Base-by-base conservation (phyloP, 2,329 filamentous ascomycete genomes). In the Phialophora tarda region DNA sequence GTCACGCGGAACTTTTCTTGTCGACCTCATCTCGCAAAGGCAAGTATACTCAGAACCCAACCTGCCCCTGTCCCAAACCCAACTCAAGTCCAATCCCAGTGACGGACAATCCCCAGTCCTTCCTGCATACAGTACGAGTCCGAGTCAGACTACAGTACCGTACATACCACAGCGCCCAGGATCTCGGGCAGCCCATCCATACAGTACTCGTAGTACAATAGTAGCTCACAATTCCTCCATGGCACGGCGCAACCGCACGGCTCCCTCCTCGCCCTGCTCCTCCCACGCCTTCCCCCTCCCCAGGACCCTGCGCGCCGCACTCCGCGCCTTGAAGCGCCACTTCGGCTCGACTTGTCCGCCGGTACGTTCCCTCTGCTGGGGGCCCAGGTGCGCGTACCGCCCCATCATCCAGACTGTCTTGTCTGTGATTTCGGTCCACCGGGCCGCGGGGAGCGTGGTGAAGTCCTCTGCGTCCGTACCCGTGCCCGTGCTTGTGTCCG, bases 241-340 rank as follows among this genome's bases (percentile, higher is more conserved):
- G 24, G 55, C 59, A 3, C 14, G 41, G 59, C 69, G 69, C 62
- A 72, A 63, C 41, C 64, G 79, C 60, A 69, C 71, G 69, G 77
- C 81, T 17, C 77, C 80, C 54, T 78, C 76, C 23, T 61, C 57
- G 7, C 65, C 63, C 3, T 73, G 91, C 11, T 86, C 92, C 78
- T 97, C 93, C 92, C 93, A 97, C 12, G 78, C 85, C 80, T 87
- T 93, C 0, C 86, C 93, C 75, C 91, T 90, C 0, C 92, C 90
- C 83, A 96, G 85, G 6, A 98, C 89, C 59, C 91, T 92, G 62
- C 93, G 84, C 2, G 97, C 84, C 11, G 93, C 93, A 76, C 88
- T 96, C 73, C 92, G 84, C 0, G 92, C 91, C 84, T 97, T 98
- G 70, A 91, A 91, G 77, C 87, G 91, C 95, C 95, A 99, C 74